phyloP scores from a whole-genome alignment of 768 basidiomycete genomes.

The Glaciozyma antarctica region DNA sequence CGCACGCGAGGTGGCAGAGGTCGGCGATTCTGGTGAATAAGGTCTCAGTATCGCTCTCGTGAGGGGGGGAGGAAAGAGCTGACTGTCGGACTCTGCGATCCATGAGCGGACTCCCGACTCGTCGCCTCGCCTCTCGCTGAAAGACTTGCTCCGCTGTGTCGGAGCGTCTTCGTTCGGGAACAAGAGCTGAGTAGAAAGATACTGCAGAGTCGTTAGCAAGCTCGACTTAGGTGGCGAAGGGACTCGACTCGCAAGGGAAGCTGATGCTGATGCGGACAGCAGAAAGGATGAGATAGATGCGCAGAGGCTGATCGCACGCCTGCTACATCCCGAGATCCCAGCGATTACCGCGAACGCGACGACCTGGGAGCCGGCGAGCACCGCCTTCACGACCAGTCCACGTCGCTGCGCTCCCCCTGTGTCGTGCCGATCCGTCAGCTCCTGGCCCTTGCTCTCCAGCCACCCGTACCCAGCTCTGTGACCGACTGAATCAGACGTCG shows the following conservation, averaged over 20 bases:
- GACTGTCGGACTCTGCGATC: constrained; percentile 2
- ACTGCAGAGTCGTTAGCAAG: neutral
- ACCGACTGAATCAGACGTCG: neutral
- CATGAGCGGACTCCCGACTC: neutral
- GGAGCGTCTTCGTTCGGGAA: neutral
- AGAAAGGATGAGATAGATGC: constrained; percentile 26
- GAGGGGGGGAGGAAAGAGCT: too few relatives aligned
- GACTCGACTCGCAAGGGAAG: constrained; percentile 18
- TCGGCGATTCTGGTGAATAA: too few relatives aligned
- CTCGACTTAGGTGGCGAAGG: neutral
- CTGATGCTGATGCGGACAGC: constrained; percentile 21
- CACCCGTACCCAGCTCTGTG: neutral
- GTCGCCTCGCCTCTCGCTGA: constrained; percentile 10
- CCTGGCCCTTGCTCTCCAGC: neutral
- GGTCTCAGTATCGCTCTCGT: too few relatives aligned
- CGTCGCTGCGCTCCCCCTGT: neutral
- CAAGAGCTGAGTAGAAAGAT: constrained; percentile 7
- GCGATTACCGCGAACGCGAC: constrained; percentile 27
- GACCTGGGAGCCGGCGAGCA: constrained; percentile 17
- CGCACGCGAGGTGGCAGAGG: too few relatives aligned
- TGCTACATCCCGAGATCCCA: constrained; percentile 3
- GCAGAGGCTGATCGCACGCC: constrained; percentile 28
- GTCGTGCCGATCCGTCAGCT: neutral
- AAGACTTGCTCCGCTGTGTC: neutral
- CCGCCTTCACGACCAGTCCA: neutral